Evolutionary conservation across 768 basidiomycete species (phyloP).

Genomic region (Neoboletus brunneissimus): DNA sequence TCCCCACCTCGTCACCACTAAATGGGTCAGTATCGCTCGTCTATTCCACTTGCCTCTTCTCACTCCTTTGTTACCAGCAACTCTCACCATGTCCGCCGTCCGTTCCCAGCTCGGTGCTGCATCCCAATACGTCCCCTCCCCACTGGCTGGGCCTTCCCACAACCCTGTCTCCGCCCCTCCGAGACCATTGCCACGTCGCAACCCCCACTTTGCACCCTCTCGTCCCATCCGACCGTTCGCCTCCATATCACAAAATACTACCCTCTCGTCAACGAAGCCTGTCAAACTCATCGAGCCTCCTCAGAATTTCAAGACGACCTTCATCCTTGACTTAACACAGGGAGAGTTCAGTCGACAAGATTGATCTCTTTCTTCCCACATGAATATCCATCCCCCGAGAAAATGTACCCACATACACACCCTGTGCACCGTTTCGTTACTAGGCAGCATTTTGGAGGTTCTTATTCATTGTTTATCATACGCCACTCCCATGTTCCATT

Average conservation of each 20-base stretch:
- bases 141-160: conserved; percentile 49
- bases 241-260: conserved; percentile 40
- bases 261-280: conserved; percentile 40
- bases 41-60: not conserved
- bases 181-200: conserved; percentile 40
- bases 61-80: conserved; percentile 27
- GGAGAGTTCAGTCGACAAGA: conserved; percentile 76
- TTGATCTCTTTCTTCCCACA: conserved; percentile 22
- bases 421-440: not conserved
- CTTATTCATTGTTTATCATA: conserved; percentile 25
- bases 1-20: conserved; percentile 1
- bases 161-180: conserved; percentile 32
- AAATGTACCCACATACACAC: not conserved
- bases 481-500: conserved; percentile 13
- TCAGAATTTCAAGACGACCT: conserved; percentile 63
- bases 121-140: conserved; percentile 55
- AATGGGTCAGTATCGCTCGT: conserved; percentile 39
- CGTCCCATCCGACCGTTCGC: conserved; percentile 79
- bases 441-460: conserved; percentile 8
- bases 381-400: not conserved
- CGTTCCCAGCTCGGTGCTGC: conserved; percentile 25
- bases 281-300: conserved; percentile 81
- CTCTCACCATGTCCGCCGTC: conserved; percentile 42
- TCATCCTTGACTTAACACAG: conserved; percentile 78
- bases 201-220: conserved; percentile 62